Evolutionary conservation across 2,329 filamentous ascomycete species (phyloP), one percentile per base, ranked within the genome.

Genomic region (Penicillium sp.): DNA sequence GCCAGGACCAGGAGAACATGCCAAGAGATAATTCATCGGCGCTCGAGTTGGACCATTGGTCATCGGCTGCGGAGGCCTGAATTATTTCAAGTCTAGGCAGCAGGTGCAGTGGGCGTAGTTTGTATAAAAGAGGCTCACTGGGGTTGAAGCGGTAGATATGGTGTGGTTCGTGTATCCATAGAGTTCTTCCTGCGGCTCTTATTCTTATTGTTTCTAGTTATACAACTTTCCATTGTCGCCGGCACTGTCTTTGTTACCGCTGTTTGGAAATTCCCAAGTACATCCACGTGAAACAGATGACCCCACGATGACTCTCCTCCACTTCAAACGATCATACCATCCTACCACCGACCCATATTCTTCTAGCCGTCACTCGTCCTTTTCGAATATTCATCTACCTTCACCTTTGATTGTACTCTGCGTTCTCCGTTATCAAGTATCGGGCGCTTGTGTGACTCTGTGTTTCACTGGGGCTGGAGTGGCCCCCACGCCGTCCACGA

Each of bases 41-140:
- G 5, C 37, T 55, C 29, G 52, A 57, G 43, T 6, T 50, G 39
- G 44, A 57, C 41, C 49, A 51, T 13, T 46, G 49, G 47, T 41
- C 24, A 27, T 46, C 51, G 45, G 43, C 52, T 2, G 25, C 45
- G n/a, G 52, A 55, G 40, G 40, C 24, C 12, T 53, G 40, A 43
- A n/a, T 27, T 23, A 7, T 15, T 18, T 32, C 27, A 27, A 28
- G 35, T 35, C 15, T 39, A 27, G 35, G 37, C 10, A 13, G 20
- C 23, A 20, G 23, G 10, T 39, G 20, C 13, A 15, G n/a, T 35
- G 13, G 32, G 12, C n/a, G 2, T 18, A 33, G 31, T 15, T 33
- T 35, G 32, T 18, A 35, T 35, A 27, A 5, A 35, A 35, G 32
- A 35, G 13, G 27, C 27, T 12, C 27, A 9, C 4, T 2, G 8